Base-by-base conservation (phyloP, 495 filamentous ascomycete genomes). In the Pyrenula massariospora region DNA sequence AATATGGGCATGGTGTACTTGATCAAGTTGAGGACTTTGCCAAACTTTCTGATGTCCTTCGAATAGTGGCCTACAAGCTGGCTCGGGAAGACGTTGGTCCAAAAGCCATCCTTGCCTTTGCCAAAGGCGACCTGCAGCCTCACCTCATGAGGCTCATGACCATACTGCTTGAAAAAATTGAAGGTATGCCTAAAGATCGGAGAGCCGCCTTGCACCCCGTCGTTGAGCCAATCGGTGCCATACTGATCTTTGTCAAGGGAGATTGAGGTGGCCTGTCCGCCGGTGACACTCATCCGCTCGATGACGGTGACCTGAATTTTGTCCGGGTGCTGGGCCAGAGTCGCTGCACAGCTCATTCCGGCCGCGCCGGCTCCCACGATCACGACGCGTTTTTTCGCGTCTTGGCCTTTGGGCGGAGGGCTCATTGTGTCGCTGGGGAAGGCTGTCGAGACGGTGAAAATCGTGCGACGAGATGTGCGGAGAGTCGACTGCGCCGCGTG, bases 191-290 rank as follows among this genome's bases (percentile, higher is more conserved):
- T 84, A 72, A 91, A 94, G 55, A 86, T 87, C 11, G 74, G 72
- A 20, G 85, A 88, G 2, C 88, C 89, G 1, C 89, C 88, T 62
- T 94, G 88, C 1, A 94, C 89, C 12, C 88, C 89, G 59, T 94
- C 81, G 61, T 94, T 94, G 61, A 91, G 76, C 88, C 87, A 91
- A 24, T 75, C 75, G 1, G 87, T 82, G 2, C 86, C 85, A 62
- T 86, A 74, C 57, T 78, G 79, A 12, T 76, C 63, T 58, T 84
- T 77, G 65, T 91, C 83, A 8, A 94, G 63, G 2, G 83, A 66
- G 51, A 92, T 88, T 2, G 87, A 89, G 47, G 84, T 88, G 1
- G 88, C 88, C 65, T 94, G 88, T 0, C 89, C 88, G n/a, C 89
- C 89, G 54, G 82, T 81, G 54, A 88, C 80, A 36, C 76, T 68